Percentiles rank a stretch among this genome's conserved stretches.
Evolutionary conservation across 192 early-diverging fungal genomes (phyloP).

Genomic region (Entrophospora sp.): DNA sequence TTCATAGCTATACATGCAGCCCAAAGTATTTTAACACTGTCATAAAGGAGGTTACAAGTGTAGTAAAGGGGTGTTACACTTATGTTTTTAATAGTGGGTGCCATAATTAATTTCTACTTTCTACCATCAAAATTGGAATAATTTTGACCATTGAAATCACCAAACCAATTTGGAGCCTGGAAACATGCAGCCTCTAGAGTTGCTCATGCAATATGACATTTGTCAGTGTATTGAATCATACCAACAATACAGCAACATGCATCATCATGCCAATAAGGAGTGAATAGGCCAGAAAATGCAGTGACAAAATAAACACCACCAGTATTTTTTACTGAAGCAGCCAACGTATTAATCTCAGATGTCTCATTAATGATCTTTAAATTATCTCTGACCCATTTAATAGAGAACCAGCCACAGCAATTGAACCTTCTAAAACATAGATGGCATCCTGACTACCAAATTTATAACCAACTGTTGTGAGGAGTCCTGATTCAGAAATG

Average conservation of each 20-base stretch:
- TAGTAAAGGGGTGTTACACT: too few species aligned
- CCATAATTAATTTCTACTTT: too few species aligned
- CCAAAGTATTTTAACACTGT: too few species aligned
- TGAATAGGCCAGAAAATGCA: constrained; percentile 85
- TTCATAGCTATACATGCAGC: too few species aligned
- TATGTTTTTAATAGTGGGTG: too few species aligned
- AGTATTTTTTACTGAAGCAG: constrained; percentile 56
- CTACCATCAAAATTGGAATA: too few species aligned
- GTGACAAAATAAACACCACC: constrained; percentile 92
- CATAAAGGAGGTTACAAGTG: too few species aligned
- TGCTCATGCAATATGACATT: constrained; percentile 75
- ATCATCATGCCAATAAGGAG: constrained; percentile 88
- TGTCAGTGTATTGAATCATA: constrained; percentile 77
- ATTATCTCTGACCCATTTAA: constrained; percentile 85
- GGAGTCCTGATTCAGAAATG: constrained; percentile 68
- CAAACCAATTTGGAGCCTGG: constrained; percentile 78
- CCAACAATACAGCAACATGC: constrained; percentile 79
- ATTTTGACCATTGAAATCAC: too few species aligned
- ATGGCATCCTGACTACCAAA: constrained; percentile 59
- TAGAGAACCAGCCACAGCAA: constrained; percentile 85
- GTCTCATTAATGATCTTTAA: constrained; percentile 66
- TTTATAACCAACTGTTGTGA: constrained; percentile 87
- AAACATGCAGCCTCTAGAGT: constrained; percentile 84
- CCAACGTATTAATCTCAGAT: constrained; percentile 61
- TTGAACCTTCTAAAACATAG: constrained; percentile 87